Conservation (phyloP, 2,329 filamentous ascomycete species). For the Amphichorda felina region DNA sequence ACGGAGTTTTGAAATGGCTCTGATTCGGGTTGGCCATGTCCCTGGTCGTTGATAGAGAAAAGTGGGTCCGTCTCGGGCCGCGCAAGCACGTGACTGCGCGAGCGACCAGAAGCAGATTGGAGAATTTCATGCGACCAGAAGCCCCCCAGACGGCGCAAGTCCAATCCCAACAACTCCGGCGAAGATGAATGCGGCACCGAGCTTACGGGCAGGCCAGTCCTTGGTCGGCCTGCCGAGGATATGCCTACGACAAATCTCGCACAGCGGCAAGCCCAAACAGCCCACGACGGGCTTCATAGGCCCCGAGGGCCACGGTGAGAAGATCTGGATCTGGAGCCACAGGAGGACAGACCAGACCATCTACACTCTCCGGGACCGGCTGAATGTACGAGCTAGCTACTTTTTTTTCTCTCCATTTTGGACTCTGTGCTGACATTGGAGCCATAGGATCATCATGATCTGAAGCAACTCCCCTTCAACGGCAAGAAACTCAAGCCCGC, state of each 20-base stretch:
- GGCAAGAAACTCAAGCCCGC: constrained; percentile 55
- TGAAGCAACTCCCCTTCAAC: constrained; percentile 51
- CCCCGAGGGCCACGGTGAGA: constrained; percentile 36
- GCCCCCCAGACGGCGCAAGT: no score
- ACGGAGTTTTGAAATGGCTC: no score
- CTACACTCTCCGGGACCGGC: constrained; percentile 33
- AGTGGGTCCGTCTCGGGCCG: no score
- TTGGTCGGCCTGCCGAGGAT: constrained; percentile 28
- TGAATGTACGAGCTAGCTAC: constrained; percentile 28
- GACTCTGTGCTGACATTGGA: neutral
- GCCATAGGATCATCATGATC: constrained; percentile 25
- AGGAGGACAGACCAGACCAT: constrained; percentile 36
- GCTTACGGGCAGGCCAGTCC: constrained; percentile 22
- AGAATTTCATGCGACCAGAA: neutral
- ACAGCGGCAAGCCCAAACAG: constrained; percentile 7
- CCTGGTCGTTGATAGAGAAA: no score
- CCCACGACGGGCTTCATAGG: neutral
- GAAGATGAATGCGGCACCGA: constrained; percentile 11
- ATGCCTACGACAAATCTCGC: constrained; percentile 25
- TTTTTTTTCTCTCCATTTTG: neutral
- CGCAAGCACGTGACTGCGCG: no score
- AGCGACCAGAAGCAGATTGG: no score
- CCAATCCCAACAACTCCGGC: neutral
- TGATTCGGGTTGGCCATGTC: no score
- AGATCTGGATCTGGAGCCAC: constrained; percentile 44